These are phyloP conservation scores for Fennellomyces sp. DNA, from an alignment of 371 early-diverging fungal genomes.

Conservation along the genomic window DNA sequence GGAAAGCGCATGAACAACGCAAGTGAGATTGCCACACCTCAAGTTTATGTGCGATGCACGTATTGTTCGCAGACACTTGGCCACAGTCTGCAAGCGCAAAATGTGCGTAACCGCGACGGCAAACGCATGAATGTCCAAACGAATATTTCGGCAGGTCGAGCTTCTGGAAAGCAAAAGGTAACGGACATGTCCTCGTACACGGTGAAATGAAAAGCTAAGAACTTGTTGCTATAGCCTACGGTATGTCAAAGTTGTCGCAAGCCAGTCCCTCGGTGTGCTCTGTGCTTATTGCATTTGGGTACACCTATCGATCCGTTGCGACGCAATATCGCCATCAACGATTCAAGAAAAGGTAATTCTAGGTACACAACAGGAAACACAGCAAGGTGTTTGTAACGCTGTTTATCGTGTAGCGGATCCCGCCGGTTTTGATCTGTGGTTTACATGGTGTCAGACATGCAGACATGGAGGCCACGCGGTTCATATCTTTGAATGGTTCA, in stretches of 20 bases:
- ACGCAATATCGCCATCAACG: slow-evolving; percentile 46
- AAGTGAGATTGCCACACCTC: slow-evolving; percentile 71
- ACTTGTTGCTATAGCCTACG: slow-evolving; percentile 52
- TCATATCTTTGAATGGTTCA: slow-evolving; percentile 92
- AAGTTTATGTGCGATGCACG: slow-evolving; percentile 89
- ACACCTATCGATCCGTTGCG: slow-evolving; percentile 66
- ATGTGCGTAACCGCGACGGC: slow-evolving; percentile 58
- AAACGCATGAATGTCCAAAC: slow-evolving; percentile 59
- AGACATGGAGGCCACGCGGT: slow-evolving; percentile 94
- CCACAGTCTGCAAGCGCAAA: slow-evolving; percentile 60
- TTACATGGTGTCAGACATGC: slow-evolving; percentile 98
- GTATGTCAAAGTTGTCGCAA: slow-evolving; percentile 87
- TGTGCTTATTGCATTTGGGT: slow-evolving; percentile 89
- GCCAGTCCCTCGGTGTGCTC: slow-evolving; percentile 89
- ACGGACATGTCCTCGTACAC: not conserved
- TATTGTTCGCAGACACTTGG: slow-evolving; percentile 85
- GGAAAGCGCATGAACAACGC: slow-evolving; percentile 62
- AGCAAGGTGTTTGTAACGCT: not conserved
- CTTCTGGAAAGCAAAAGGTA: slow-evolving; percentile 51
- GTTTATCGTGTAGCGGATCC: slow-evolving; percentile 33
- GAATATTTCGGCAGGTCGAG: slow-evolving; percentile 36
- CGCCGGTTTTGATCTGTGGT: slow-evolving; percentile 89
- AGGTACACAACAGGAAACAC: no score
- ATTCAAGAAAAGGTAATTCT: slow-evolving; percentile 40
- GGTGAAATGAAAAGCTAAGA: not conserved